Evolutionary conservation across 2,329 filamentous ascomycete species (phyloP).

Genomic region (Cercospora sojina): DNA sequence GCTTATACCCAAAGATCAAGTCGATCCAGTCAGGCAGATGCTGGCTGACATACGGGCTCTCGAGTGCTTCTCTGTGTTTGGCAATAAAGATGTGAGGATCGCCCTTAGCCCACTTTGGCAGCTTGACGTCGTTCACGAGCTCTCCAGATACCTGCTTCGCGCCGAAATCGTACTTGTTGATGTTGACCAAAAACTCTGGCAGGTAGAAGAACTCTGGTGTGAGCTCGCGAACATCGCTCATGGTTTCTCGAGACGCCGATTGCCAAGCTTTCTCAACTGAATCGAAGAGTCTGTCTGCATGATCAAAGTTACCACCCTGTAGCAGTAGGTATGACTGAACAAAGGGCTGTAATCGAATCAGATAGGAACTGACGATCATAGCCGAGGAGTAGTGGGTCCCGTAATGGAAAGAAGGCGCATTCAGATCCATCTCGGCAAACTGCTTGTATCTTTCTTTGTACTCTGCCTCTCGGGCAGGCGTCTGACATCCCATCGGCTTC

Average conservation of each 20-base stretch:
- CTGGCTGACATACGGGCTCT: slow-evolving; percentile 87
- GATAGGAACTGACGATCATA: slow-evolving; percentile 96
- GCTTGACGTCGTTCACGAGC: slow-evolving; percentile 76
- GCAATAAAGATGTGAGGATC: slow-evolving; percentile 94
- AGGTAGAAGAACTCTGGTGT: slow-evolving; percentile 98
- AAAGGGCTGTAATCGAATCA: slow-evolving; percentile 93
- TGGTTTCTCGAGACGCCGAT: slow-evolving; percentile 84
- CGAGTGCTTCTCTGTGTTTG: slow-evolving; percentile 91
- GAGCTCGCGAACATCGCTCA: slow-evolving; percentile 90
- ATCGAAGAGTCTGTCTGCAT: slow-evolving; percentile 92
- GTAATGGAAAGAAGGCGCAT: slow-evolving; percentile 84
- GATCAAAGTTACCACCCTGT: slow-evolving; percentile 94
- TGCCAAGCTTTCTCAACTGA: slow-evolving; percentile 89
- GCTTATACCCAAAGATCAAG: slow-evolving; percentile 89
- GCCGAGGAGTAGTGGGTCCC: slow-evolving; percentile 98
- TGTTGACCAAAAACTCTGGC: slow-evolving; percentile 90
- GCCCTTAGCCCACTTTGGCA: slow-evolving; percentile 97
- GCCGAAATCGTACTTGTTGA: slow-evolving; percentile 93
- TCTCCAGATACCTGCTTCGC: slow-evolving; percentile 75
- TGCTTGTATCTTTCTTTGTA: slow-evolving; percentile 83
- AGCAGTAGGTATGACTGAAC: slow-evolving; percentile 92
- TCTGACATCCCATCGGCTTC: slow-evolving; percentile 95
- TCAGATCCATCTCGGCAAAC: slow-evolving; percentile 81
- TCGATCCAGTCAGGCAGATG: slow-evolving; percentile 95
- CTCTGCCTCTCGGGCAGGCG: slow-evolving; percentile 68